Evolutionary conservation across 306 rosid genomes (phyloP), one percentile per base, ranked within the genome.

Genomic region (Astragalus membranaceus): DNA sequence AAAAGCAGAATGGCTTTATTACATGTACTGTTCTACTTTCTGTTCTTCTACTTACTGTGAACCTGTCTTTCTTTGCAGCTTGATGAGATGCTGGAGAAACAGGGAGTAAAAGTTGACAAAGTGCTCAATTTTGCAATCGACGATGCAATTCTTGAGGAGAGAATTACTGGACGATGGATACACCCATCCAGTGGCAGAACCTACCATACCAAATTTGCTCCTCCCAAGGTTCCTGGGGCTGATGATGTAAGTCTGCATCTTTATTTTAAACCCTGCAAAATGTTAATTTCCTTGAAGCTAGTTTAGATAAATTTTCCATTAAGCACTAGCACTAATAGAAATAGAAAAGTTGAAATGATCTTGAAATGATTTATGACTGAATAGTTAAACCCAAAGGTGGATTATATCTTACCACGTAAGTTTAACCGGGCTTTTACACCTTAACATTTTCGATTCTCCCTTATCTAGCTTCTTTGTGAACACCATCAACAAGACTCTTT

Each of bases 91-190:
- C 86, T 89, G 78, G 70, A 67, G 62, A 85, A 83, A 49, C 88
- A 81, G 65, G 95, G 96, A 16, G 79, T 58, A 53, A 89, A 88
- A 80, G 70, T 92, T 78, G 95, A 92, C 81, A 92, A 92, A 76
- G 98, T 89, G 75, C 98, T 92, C 69, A 92, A 92, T 78, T 92
- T 92, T 57, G 92, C 92, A 15, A 79, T 90, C 75, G 96, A 90
- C 48, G 98, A 93, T 20, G 42, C 89, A 10, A 75, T 93, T 49
- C 89, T 93, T 48, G 98, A 93, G 83, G 98, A 93, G 82, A 80
- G 98, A 80, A 93, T 93, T 67, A 90, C 97, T 29, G 97, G 98
- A 30, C 94, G 97, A 48, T 93, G 98, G 98, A 88, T 93, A 65
- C 98, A 93, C 84, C 92, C 96, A 42, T 64, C 92, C 43, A 93